These are phyloP conservation scores for Citrus trifoliata DNA, from an alignment of 345 rosid genomes.

Conservation along the genomic window DNA sequence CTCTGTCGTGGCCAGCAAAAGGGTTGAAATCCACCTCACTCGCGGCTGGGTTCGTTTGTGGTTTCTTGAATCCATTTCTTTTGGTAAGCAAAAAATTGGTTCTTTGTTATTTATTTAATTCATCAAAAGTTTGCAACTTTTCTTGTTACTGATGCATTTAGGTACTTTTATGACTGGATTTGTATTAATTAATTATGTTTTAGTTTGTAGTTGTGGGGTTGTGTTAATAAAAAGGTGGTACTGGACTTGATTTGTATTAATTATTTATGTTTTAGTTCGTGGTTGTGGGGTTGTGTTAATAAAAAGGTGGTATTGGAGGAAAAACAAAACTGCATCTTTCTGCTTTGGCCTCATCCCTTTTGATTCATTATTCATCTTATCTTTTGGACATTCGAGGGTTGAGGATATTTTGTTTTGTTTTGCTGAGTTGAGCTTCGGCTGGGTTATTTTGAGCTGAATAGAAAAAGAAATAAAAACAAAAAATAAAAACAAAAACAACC, in stretches of 20 bases:
- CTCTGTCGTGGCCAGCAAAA: too few species aligned
- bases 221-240: slow-evolving; percentile 15
- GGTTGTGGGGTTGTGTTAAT: slow-evolving; percentile 16
- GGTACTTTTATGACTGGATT: slow-evolving; percentile 8
- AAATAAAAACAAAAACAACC: neutral
- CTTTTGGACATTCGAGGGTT: neutral
- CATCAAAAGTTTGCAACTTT: slow-evolving; percentile 26
- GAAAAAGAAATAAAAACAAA: neutral
- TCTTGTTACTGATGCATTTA: slow-evolving; percentile 4
- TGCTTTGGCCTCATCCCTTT: neutral
- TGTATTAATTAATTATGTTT: slow-evolving; percentile 12
- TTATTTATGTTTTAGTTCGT: slow-evolving; percentile 14
- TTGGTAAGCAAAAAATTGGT: slow-evolving; percentile 28
- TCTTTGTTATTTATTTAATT: slow-evolving; percentile 6
- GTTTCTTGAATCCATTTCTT: slow-evolving; percentile 29
- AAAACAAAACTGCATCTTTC: neutral
- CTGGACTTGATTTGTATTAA: slow-evolving; percentile 2
- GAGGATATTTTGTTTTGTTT: neutral
- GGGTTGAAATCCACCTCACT: too few species aligned
- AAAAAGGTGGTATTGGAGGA: slow-evolving; percentile 13
- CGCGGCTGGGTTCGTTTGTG: neutral
- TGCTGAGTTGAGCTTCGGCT: slow-evolving; percentile 6
- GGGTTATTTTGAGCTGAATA: neutral
- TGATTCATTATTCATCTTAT: neutral
- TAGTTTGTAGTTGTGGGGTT: slow-evolving; percentile 15